Base-by-base conservation (phyloP, 2,329 filamentous ascomycete species). In the Pseudogymnoascus pannorum region DNA sequence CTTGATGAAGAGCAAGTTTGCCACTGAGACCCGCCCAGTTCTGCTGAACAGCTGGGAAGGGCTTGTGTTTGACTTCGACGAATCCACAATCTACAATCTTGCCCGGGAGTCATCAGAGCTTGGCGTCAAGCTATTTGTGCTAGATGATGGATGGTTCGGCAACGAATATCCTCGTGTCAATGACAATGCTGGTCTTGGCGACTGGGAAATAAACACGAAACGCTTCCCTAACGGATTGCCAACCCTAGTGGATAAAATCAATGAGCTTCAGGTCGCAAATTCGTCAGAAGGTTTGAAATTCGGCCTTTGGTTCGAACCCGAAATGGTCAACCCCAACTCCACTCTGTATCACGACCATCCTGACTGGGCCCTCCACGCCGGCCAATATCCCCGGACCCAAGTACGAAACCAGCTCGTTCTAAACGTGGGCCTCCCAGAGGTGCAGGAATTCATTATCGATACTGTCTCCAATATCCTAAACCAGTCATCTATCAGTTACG, bases 141-240 rank as follows among this genome's bases (percentile, higher is more conserved):
- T 85, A 54, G 85, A 88, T 44, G 85, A 88, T 62, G 85, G 85
- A 3, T 88, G 85, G 85, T 88, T 88, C 57, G 85, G 85, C 12
- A 74, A 77, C n/a, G 75, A 86, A 35, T 81, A 85, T 63, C 84
- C 40, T 24, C 40, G 40, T n/a, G n/a, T 48, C 20, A 7, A 5
- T 9, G 40, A 48, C 40, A 48, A 48, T 24, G 40, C 40, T n/a
- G 40, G 40, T 24, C 40, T 48, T 12, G 40, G 40, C 40, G 40
- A 48, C 40, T 48, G 40, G 40, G 40, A 48, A 6, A 9, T 48
- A 9, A 48, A 48, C 40, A 1, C 20, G 12, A 24, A 6, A 2
- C 40, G 40, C 20, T 48, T 48, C 20, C 40, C 40, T 14, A 8
- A 48, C 0, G 40, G 40, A n/a, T 14, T 48, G 4, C 20, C 40